A percentile compares a stretch with the other conserved stretches of the same genome.
These are phyloP conservation scores for Wickerhamiella pararugosa DNA, from an alignment of 1,139 yeast species.

Conservation along the genomic window DNA sequence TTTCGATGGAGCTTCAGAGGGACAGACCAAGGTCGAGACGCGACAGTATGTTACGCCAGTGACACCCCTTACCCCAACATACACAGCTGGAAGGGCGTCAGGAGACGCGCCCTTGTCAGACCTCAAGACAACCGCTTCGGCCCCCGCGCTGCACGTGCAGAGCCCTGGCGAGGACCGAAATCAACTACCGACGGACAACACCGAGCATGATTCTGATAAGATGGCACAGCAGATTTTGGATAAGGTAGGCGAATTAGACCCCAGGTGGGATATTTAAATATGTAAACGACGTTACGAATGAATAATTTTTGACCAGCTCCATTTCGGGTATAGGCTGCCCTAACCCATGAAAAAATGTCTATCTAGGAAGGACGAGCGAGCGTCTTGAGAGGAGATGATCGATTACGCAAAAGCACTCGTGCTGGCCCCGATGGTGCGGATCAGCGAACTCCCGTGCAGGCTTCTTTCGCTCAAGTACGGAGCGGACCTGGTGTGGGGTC, in stretches of 20 bases:
- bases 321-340: too few species aligned
- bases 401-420: slow-evolving; percentile 50
- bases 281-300: not conserved
- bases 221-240: slow-evolving; percentile 25
- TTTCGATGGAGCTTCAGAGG: too few species aligned
- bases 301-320: too few species aligned
- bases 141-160: slow-evolving; percentile 1
- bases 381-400: slow-evolving; percentile 8
- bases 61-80: not conserved
- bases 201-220: slow-evolving; percentile 22
- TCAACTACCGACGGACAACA: slow-evolving; percentile 9
- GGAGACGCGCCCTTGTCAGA: not conserved
- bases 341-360: too few species aligned
- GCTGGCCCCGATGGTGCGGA: slow-evolving; percentile 87
- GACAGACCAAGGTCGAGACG: too few species aligned
- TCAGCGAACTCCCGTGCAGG: slow-evolving; percentile 86
- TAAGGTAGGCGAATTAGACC: slow-evolving; percentile 19
- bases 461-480: slow-evolving; percentile 66
- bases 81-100: not conserved
- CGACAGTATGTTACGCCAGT: too few species aligned
- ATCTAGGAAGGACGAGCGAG: not conserved
- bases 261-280: slow-evolving; percentile 11
- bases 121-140: not conserved
- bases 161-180: not conserved
- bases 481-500: slow-evolving; percentile 91